Base-by-base conservation (phyloP, 176 grass and related monocot species). In the Oryza punctata region DNA sequence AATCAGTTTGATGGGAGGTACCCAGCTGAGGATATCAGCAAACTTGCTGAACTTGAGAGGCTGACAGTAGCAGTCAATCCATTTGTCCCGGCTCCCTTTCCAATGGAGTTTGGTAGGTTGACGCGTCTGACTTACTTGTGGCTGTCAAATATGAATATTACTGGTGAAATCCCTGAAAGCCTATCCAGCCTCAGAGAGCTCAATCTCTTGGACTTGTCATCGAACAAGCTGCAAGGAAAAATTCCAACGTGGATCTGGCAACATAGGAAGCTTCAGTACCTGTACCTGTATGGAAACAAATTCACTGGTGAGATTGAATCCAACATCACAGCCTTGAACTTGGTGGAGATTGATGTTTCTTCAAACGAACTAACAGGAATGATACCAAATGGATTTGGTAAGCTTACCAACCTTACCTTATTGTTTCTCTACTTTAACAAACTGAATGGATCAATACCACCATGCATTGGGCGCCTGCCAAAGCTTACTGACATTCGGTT, bases 1-100 rank as follows among this genome's bases (percentile, higher is more conserved):
- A 96, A 96, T 38, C 30, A 54, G 32, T 91, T 96, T 49, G 27
- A 89, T 12, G 83, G 90, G 63, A 75, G 28, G 7, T 92, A 91
- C 35, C 90, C 93, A 1, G 28, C 60, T 29, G 67, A n/a, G 2
- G 70, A 60, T 30, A 73, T 91, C 5, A 69, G 74, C n/a, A 72
- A 91, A n/a, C 79, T 94, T 11, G 6, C 74, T 2, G 65, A 19
- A 3, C 66, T 91, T 33, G 44, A 86, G 61, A 7, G 0, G 16
- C 75, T 94, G 8, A 75, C 81, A 35, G 69, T 90, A 13, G 88
- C 82, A 6, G 2, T 21, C 18, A 94, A 94, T 23, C 83, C 82
- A 15, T 94, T 91, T 59, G 21, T 23, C 29, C 74, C 52, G 4
- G 70, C 72, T 29, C 70, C 85, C 10, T 30, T 90, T 7, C 91